Evolutionary conservation across 2,329 filamentous ascomycete species (phyloP).

Genomic region (Penicillium freii): DNA sequence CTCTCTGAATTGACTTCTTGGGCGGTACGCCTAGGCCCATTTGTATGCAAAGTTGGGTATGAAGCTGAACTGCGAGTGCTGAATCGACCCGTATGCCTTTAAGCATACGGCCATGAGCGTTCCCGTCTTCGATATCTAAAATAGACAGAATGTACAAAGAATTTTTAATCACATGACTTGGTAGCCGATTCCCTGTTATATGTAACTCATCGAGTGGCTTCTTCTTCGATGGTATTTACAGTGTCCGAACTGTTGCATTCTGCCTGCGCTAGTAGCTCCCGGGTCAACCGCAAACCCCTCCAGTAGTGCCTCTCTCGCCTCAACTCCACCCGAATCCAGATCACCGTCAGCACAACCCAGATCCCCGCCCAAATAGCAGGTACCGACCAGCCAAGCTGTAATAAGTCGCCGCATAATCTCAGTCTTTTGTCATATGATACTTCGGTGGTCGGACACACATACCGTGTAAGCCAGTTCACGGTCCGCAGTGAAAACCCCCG

Average conservation of each 20-base stretch:
- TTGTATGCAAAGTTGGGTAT: too few species aligned
- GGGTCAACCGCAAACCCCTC: not conserved
- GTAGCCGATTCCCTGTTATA: not conserved
- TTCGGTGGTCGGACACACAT: not conserved
- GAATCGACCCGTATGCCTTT: too few species aligned
- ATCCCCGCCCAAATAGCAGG: not conserved
- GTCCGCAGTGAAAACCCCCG: not conserved
- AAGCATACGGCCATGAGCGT: too few species aligned
- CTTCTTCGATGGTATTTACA: not conserved
- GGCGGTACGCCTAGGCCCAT: too few species aligned
- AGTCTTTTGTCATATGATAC: not conserved
- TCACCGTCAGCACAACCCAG: not conserved
- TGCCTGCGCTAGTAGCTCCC: not conserved
- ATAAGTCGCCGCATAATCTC: not conserved
- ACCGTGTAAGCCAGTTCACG: not conserved
- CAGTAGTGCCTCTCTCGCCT: not conserved
- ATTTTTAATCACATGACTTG: not conserved
- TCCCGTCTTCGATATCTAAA: too few species aligned
- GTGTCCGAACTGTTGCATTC: not conserved
- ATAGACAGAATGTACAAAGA: too few species aligned
- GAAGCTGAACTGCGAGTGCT: too few species aligned
- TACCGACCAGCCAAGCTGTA: not conserved
- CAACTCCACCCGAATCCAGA: not conserved
- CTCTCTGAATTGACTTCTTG: too few species aligned
- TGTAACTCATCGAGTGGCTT: not conserved